These are phyloP conservation scores for Thuidium tamariscinum DNA, from an alignment of 225 moss, liverwort and hornwort species.

Conservation along the genomic window DNA sequence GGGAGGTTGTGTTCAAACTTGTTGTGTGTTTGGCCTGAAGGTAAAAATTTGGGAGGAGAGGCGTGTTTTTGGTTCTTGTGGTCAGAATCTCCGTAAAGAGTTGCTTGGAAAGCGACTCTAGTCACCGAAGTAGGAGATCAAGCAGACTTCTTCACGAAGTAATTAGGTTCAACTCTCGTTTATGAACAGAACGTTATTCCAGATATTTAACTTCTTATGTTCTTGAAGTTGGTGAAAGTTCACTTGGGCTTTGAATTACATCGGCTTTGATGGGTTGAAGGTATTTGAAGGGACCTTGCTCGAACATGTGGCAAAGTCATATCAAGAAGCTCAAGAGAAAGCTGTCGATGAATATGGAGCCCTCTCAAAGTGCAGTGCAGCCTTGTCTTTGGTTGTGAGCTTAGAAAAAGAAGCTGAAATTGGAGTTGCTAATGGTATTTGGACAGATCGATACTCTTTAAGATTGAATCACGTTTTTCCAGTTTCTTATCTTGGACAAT, in stretches of 20 bases:
- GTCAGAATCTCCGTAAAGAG: constrained; percentile 82
- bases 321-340: constrained; percentile 73
- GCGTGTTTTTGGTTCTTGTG: constrained; percentile 88
- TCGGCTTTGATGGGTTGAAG: constrained; percentile 4
- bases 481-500: not conserved
- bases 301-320: constrained; percentile 67
- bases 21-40: constrained; percentile 11
- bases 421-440: constrained; percentile 46
- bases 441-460: not conserved
- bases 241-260: not conserved
- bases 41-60: constrained; percentile 97
- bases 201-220: not conserved
- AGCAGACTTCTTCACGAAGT: constrained; percentile 33
- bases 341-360: constrained; percentile 64
- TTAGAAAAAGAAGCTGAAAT: constrained; percentile 79
- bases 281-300: constrained; percentile 61
- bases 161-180: constrained; percentile 28
- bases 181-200: not conserved
- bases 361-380: constrained; percentile 64
- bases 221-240: not conserved
- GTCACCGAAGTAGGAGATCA: constrained; percentile 50
- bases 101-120: constrained; percentile 58
- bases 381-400: constrained; percentile 66
- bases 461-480: not conserved
- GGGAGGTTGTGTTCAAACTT: not conserved